Base-by-base conservation (phyloP, 768 basidiomycete species). In the Boletus reticuloceps region DNA sequence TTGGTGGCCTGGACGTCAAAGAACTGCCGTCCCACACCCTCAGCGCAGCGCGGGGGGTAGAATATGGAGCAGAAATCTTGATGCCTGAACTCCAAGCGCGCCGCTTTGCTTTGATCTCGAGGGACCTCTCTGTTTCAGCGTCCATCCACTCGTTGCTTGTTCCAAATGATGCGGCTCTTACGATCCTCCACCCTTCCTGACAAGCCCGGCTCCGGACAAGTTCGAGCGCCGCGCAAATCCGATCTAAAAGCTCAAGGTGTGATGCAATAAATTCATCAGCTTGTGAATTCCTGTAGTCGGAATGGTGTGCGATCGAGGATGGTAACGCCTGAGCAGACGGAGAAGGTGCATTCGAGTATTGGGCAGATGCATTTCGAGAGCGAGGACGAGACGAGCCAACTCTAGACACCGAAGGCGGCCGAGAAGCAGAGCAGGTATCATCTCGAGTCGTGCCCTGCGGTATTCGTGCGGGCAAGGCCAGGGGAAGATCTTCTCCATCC, bases 61-160 rank as follows among this genome's bases (percentile, higher is more conserved):
- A 29, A 55, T 68, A 70, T 2, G 64, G 64, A 1, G 68, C 64
- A 47, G 72, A 70, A 47, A 77, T 64, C 55, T 80, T 74, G 19
- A 77, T 75, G 36, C 78, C 74, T 57, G 81, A 82, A 51, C 82
- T 75, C 88, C 88, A 90, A 8, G 88, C 88, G 11, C 86, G 76
- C 31, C 88, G 77, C 38, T 81, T 76, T 34, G 82, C 80, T 58
- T 79, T 79, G 39, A 81, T 75, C 65, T 86, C 85, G 22, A 89
- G 72, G 7, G 82, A 68, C 16, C 40, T 55, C 48, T 72, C 69
- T 5, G 44, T 19, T 29, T 71, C 69, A 12, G 51, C 8, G 19
- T 71, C 69, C 58, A 57, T 55, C 69, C 67, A 69, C 57, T 53
- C 53, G 58, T 65, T 57, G 62, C 53, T 51, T 58, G 61, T 58